Base-by-base conservation (phyloP, 2,329 filamentous ascomycete genomes). In the Colletotrichum abscissum region DNA sequence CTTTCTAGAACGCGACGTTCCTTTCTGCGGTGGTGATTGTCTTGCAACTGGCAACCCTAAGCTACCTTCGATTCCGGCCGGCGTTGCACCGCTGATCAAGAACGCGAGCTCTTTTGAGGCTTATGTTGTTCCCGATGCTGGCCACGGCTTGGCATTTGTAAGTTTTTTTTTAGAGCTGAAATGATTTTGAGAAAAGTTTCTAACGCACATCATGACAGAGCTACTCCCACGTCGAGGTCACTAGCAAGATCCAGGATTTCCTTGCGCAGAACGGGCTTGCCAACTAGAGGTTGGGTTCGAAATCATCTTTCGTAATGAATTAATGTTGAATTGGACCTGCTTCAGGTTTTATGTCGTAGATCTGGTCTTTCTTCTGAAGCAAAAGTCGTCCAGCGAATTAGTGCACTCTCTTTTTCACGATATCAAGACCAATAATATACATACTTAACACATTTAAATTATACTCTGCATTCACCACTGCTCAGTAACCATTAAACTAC, bases 21-120 rank as follows among this genome's bases (percentile, higher is more conserved):
- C 88, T 6, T 92, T 90, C 79, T 93, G 91, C 72, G 91, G 90
- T 4, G 89, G 90, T 30, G 87, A 92, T 79, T 92, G 90, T 81
- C 77, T 83, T 3, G 82, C 80, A 24, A 88, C 86, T 0, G 82
- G 81, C 16, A 75, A 79, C 54, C 79, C 84, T 1, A 76, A 80
- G 7, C 75, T 81, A 66, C 76, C 80, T 1, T 85, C 82, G 33
- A 84, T 90, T 56, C 86, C 88, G 1, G 86, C 83, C 12, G 78
- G 79, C 26, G 86, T 86, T 0, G 78, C 76, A 63, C 63, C 74
- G 56, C 80, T 80, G 35, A 89, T 90, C 76, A 81, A 83, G 2
- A 81, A 86, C 16, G 83, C 87, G 0, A 84, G 78, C 0, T 79
- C 80, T 0, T 91, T 92, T 77, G 83, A 88, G 71, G 82, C 88